phyloP scores from a whole-genome alignment of 2,329 filamentous ascomycete species.

The Sclerotinia trifoliorum region DNA sequence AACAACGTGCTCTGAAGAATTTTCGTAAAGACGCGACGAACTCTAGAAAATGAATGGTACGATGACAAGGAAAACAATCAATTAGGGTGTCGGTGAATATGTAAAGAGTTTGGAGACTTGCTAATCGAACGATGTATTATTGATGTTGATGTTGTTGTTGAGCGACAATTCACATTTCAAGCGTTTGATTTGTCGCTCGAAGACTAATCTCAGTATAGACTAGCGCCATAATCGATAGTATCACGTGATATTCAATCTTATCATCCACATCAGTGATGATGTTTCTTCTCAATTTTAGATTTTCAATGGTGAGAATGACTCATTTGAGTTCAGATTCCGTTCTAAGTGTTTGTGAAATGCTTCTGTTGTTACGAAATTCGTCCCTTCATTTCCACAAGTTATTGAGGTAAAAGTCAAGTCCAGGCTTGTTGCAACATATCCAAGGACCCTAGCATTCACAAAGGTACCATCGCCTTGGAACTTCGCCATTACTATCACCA shows the following conservation, averaged over 20 bases:
- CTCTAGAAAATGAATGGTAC: not conserved
- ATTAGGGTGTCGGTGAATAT: not conserved
- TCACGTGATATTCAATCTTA: not conserved
- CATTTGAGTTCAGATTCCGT: not conserved
- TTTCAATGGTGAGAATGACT: not conserved
- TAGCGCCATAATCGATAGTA: not conserved
- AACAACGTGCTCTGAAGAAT: not conserved
- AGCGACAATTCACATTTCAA: no score
- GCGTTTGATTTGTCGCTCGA: not conserved
- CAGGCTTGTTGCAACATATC: not conserved
- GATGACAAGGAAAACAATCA: not conserved
- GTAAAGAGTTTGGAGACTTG: not conserved
- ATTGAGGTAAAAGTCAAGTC: not conserved
- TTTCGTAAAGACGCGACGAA: conserved; percentile 1
- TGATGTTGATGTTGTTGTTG: not conserved
- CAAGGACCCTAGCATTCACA: not conserved
- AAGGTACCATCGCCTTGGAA: not conserved
- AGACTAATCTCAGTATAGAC: not conserved
- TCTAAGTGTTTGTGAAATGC: not conserved
- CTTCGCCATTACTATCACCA: not conserved
- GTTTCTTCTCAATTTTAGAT: not conserved
- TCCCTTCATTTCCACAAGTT: not conserved
- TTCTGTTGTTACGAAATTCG: not conserved
- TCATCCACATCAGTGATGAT: not conserved
- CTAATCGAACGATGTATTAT: not conserved